A percentile compares a stretch with the other conserved stretches of the same genome.
Conservation (phyloP, 2,329 filamentous ascomycete species). For the Fusarium torulosum region DNA sequence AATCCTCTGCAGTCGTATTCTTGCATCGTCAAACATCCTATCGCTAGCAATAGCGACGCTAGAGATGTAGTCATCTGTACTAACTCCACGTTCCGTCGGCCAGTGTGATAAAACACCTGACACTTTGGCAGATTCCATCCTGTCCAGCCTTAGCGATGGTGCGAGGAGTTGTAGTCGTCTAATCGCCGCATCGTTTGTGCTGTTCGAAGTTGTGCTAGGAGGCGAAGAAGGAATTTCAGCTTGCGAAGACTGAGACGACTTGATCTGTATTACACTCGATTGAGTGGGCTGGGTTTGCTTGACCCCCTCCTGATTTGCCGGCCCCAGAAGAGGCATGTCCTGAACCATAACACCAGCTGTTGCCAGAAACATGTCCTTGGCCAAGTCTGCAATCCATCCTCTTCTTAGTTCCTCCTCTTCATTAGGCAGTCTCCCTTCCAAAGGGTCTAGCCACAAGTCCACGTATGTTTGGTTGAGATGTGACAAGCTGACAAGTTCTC, state of each 20-base stretch:
- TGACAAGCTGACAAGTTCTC: constrained; percentile 46
- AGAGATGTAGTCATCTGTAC: constrained; percentile 55
- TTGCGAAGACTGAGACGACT: constrained; percentile 45
- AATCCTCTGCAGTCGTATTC: constrained; percentile 51
- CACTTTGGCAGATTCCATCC: constrained; percentile 46
- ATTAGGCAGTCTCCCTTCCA: constrained; percentile 42
- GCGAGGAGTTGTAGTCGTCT: constrained; percentile 54
- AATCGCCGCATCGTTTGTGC: constrained; percentile 48
- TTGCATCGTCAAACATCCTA: constrained; percentile 53
- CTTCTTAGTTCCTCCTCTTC: constrained; percentile 43
- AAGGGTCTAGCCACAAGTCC: constrained; percentile 51
- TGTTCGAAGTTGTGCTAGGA: constrained; percentile 19
- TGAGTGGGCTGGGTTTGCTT: constrained; percentile 25
- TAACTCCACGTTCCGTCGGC: constrained; percentile 55
- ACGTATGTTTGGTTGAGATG: constrained; percentile 49
- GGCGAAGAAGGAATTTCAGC: constrained; percentile 43
- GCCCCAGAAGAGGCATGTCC: constrained; percentile 49
- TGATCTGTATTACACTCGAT: constrained; percentile 35
- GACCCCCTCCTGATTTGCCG: constrained; percentile 18
- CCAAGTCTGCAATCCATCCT: constrained; percentile 51
- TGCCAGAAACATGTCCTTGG: constrained; percentile 53
- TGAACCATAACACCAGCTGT: constrained; percentile 54
- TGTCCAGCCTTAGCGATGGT: constrained; percentile 47
- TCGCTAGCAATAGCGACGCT: constrained; percentile 54
- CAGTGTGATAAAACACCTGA: constrained; percentile 54